Percentiles rank a stretch among this genome's conserved stretches.
phyloP scores from a whole-genome alignment of 1,284 basidiomycete genomes.

The Trichosporon sp. region DNA sequence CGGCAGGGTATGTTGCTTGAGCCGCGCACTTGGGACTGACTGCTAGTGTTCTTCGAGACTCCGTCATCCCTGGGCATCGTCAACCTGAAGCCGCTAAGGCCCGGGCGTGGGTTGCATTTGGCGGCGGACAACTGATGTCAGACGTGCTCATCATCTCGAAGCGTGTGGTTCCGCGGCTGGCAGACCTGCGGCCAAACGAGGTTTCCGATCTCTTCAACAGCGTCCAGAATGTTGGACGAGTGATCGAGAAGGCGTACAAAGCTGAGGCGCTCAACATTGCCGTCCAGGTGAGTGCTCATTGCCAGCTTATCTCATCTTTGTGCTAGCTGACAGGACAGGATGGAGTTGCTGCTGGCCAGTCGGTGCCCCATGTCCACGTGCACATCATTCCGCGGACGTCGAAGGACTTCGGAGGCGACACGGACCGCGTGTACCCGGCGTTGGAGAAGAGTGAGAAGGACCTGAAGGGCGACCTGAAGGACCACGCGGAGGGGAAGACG shows the following conservation, averaged over 20 bases:
- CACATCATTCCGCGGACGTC: slow-evolving; percentile 75
- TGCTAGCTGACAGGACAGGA: slow-evolving; percentile 56
- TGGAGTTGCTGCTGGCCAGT: slow-evolving; percentile 77
- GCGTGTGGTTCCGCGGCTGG: slow-evolving; percentile 67
- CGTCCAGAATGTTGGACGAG: slow-evolving; percentile 56
- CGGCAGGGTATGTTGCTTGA: slow-evolving; percentile 54
- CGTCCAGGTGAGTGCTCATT: slow-evolving; percentile 61
- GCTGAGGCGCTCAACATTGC: slow-evolving; percentile 66
- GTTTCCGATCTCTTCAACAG: slow-evolving; percentile 70
- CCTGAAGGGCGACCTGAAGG: slow-evolving; percentile 15
- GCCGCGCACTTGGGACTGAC: not conserved
- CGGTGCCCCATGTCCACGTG: slow-evolving; percentile 84
- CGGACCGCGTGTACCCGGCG: slow-evolving; percentile 73
- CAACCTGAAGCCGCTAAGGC: slow-evolving; percentile 86
- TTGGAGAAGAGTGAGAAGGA: slow-evolving; percentile 63
- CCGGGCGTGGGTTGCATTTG: slow-evolving; percentile 67
- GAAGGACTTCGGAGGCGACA: slow-evolving; percentile 56
- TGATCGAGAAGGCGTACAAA: slow-evolving; percentile 49
- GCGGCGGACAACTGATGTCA: slow-evolving; percentile 39
- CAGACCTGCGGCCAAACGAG: slow-evolving; percentile 67
- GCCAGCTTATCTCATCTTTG: not conserved
- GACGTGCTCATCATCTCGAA: slow-evolving; percentile 84
- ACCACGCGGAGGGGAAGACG: not conserved
- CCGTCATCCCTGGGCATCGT: slow-evolving; percentile 74
- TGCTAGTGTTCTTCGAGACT: slow-evolving; percentile 64